Conservation (phyloP, 192 early-diverging fungal species). For the Backusella psychrophila region DNA sequence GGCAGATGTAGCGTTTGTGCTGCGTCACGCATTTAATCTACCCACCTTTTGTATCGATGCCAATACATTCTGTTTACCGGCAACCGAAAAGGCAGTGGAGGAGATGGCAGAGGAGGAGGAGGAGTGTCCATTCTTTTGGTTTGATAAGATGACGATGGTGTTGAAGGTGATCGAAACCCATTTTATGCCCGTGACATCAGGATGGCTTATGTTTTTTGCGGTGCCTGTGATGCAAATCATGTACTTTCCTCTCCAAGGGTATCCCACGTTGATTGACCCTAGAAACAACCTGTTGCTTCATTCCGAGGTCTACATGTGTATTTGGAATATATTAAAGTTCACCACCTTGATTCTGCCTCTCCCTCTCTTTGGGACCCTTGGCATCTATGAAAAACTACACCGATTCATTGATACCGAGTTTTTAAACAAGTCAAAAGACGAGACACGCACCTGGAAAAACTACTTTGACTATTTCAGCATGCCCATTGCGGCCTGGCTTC, state of each 20-base stretch:
- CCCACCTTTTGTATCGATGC: background rate
- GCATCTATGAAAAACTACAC: slow-evolving; percentile 45
- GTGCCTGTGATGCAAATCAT: slow-evolving; percentile 47
- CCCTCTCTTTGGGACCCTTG: slow-evolving; percentile 43
- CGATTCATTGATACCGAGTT: slow-evolving; percentile 40
- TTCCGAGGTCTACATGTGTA: slow-evolving; percentile 32
- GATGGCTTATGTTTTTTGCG: slow-evolving; percentile 53
- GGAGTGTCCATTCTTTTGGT: slow-evolving; percentile 20
- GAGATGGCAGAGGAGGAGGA: background rate
- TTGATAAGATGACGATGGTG: slow-evolving; percentile 39
- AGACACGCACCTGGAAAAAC: slow-evolving; percentile 36
- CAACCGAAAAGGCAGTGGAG: background rate
- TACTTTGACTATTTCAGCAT: slow-evolving; percentile 39
- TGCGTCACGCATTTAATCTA: slow-evolving; percentile 32
- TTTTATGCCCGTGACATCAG: slow-evolving; percentile 44
- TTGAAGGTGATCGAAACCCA: slow-evolving; percentile 51
- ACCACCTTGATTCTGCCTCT: slow-evolving; percentile 41
- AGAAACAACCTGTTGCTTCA: slow-evolving; percentile 36
- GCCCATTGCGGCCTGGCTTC: slow-evolving; percentile 46
- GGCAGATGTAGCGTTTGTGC: slow-evolving; percentile 61
- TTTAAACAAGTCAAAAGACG: slow-evolving; percentile 23
- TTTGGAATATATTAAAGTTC: slow-evolving; percentile 40
- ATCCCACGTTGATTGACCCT: slow-evolving; percentile 20
- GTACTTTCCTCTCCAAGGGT: slow-evolving; percentile 25
- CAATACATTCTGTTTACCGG: background rate